phyloP scores from a whole-genome alignment of 768 basidiomycete species.

The Phlebiopsis flavidoalba region DNA sequence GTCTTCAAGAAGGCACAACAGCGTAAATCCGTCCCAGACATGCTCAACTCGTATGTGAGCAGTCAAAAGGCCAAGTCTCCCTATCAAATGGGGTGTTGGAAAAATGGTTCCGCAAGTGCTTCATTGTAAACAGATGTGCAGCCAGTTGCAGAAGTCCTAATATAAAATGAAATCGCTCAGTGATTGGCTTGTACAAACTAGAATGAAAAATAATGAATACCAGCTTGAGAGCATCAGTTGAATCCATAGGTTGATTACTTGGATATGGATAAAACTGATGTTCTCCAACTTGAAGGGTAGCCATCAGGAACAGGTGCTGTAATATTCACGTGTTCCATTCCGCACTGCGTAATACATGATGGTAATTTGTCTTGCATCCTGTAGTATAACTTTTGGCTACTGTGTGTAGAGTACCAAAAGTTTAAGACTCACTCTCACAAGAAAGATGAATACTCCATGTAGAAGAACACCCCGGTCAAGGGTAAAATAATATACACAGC shows the following conservation, averaged over 20 bases:
- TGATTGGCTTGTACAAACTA: too few species aligned
- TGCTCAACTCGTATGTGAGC: not conserved
- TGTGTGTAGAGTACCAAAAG: too few species aligned
- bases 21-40: conserved; percentile 6
- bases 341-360: not conserved
- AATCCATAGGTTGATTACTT: not conserved
- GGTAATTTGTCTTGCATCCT: not conserved
- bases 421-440: too few species aligned
- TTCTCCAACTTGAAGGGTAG: not conserved
- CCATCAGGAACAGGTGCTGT: not conserved
- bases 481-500: too few species aligned
- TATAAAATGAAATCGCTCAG: not conserved
- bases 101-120: not conserved
- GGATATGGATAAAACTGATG: conserved; percentile 3
- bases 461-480: too few species aligned
- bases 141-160: conserved; percentile 10
- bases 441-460: too few species aligned
- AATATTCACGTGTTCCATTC: not conserved
- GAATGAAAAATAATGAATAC: conserved; percentile 1
- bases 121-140: conserved; percentile 6
- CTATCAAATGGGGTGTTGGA: not conserved
- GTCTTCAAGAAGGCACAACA: conserved; percentile 22
- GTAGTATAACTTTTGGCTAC: not conserved
- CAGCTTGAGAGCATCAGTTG: not conserved
- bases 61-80: not conserved